Evolutionary conservation across 495 filamentous ascomycete genomes (phyloP), one percentile per base, ranked within the genome.

Genomic region (Lophium mytilinum): DNA sequence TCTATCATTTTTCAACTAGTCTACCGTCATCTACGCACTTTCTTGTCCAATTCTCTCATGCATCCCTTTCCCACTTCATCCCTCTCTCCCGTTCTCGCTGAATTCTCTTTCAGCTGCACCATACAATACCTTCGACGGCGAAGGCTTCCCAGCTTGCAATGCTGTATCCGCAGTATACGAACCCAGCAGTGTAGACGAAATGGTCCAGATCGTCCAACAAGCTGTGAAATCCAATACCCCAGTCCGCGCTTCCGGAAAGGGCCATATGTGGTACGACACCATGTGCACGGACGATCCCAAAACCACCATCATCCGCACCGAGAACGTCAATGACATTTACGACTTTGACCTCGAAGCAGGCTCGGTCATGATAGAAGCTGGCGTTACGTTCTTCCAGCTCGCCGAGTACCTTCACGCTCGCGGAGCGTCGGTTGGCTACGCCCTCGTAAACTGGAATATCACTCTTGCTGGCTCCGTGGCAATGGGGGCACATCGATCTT

Each of bases 371-470:
- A 70, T 77, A 43, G 75, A 77, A 46, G 74, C 72, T 8, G 75
- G 76, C 11, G 74, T 76, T 10, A 76, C 75, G 1, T 78, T 78
- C 53, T 71, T 78, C 46, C 72, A 78, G 65, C 72, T 78, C 15
- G 75, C 76, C 9, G 74, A 74, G 35, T 76, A 72, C 50, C 66
- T 78, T 8, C 76, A 78, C 47, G 64, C 63, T 11, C 61, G 70
- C 15, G 67, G 62, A 37, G 76, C 75, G 37, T 73, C 69, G 5
- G 71, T 78, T 48, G 76, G 75, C 14, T 77, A 76, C 52, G 73
- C 75, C 14, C 62, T 77, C 12, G 75, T 76, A 9, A 78, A 77
- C 52, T 78, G 76, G 76, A 77, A 78, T 37, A 78, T 78, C 55
- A 76, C 71, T 7, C 72, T 78, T 60, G 75, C 74, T 5, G 76